Evolutionary conservation across 345 rosid species (phyloP).

Genomic region (Geranium brycei): DNA sequence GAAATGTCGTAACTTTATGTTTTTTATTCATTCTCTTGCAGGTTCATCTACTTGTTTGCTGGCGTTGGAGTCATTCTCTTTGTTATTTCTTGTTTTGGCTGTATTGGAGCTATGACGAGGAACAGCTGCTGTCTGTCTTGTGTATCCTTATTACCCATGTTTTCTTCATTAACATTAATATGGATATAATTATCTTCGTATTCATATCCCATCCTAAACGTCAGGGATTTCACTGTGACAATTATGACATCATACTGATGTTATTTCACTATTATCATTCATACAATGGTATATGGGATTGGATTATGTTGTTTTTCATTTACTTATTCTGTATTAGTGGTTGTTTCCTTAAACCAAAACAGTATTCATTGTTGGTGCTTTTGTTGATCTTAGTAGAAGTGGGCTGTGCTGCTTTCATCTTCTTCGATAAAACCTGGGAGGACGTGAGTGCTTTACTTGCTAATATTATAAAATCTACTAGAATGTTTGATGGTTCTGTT

Average conservation of each 20-base stretch:
- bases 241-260: no score
- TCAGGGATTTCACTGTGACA: no score
- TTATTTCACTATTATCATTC: no score
- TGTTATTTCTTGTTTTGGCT: constrained; percentile 83
- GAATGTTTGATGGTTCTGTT: no score
- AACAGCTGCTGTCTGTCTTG: constrained; percentile 87
- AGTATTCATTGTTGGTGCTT: constrained; percentile 69
- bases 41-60: constrained; percentile 86
- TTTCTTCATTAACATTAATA: no score
- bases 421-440: constrained; percentile 81
- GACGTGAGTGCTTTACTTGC: constrained; percentile 33
- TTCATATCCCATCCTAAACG: no score
- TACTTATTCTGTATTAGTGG: no score
- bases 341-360: constrained; percentile 44
- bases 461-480: not conserved
- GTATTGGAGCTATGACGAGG: constrained; percentile 62
- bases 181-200: no score
- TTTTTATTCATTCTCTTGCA: constrained; percentile 19
- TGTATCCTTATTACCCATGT: constrained; percentile 51
- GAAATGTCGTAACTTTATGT: constrained; percentile 2
- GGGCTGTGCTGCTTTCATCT: constrained; percentile 83
- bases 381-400: constrained; percentile 80
- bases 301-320: no score
- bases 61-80: constrained; percentile 74
- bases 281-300: no score